phyloP scores from a whole-genome alignment of 2,329 filamentous ascomycete genomes.

The Aspergillus floridensis region DNA sequence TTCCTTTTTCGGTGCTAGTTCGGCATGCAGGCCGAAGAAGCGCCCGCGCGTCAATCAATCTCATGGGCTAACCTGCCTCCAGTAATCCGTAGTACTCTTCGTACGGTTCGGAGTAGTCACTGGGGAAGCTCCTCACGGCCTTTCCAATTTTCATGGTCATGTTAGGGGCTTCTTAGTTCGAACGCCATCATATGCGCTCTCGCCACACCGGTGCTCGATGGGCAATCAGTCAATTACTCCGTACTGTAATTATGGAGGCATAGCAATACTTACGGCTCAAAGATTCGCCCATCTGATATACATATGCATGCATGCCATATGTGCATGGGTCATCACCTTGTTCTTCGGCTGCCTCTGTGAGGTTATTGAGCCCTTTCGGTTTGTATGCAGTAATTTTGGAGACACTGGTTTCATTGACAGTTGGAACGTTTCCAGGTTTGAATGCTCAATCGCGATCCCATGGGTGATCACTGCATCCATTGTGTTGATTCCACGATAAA shows the following conservation, averaged over 20 bases:
- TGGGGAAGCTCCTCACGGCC: no score
- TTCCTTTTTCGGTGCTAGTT: constrained; percentile 8
- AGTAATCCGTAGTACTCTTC: no score
- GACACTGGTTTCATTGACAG: neutral
- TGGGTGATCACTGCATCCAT: neutral
- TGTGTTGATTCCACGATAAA: neutral
- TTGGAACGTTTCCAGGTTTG: neutral
- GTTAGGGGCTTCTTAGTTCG: constrained; percentile 19
- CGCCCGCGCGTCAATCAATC: constrained; percentile 13
- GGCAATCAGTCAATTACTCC: constrained; percentile 10
- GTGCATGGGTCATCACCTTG: neutral
- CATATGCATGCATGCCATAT: constrained; percentile 12
- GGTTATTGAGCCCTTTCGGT: neutral
- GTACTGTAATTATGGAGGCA: neutral
- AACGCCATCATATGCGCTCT: constrained; percentile 18
- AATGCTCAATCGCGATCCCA: neutral
- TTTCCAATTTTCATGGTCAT: constrained; percentile 2
- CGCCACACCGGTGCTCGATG: constrained; percentile 7
- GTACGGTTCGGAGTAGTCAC: no score
- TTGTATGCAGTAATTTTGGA: neutral
- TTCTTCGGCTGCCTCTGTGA: constrained; percentile 6
- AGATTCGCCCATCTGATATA: constrained; percentile 6
- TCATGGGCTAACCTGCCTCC: constrained; percentile 18
- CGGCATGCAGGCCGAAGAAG: constrained; percentile 15
- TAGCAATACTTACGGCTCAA: neutral